Percentiles rank a stretch among this genome's conserved stretches.
Conservation (phyloP, 768 basidiomycete genomes). For the Pleurotus salmoneostramineus region DNA sequence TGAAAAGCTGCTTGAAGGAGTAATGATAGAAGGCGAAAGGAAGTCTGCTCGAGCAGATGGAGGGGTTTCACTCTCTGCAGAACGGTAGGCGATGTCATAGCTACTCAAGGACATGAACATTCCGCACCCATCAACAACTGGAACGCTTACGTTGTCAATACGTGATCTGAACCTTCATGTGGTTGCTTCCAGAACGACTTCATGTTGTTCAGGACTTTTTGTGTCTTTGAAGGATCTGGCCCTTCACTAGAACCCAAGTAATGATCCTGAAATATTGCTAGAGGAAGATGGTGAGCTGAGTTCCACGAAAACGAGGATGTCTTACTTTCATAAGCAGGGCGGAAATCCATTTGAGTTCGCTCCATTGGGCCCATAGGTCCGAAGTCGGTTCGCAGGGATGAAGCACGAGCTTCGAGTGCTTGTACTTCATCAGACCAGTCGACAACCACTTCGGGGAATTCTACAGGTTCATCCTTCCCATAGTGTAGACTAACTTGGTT, state of each 20-base stretch:
- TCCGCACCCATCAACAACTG: not conserved
- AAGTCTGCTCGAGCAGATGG: constrained; percentile 50
- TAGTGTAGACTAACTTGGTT: constrained; percentile 35
- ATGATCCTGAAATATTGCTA: constrained; percentile 32
- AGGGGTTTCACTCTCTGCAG: constrained; percentile 40
- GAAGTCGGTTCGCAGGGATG: constrained; percentile 26
- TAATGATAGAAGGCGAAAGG: constrained; percentile 48
- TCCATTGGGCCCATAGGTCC: constrained; percentile 44
- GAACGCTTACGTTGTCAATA: constrained; percentile 55
- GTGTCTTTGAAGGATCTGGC: constrained; percentile 33
- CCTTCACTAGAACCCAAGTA: constrained; percentile 24
- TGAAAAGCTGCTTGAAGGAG: constrained; percentile 48
- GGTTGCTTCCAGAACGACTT: constrained; percentile 53
- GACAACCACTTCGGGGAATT: constrained; percentile 14
- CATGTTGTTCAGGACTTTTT: constrained; percentile 50
- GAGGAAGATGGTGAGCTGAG: not conserved
- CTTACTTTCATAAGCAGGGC: constrained; percentile 51
- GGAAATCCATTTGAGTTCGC: constrained; percentile 44
- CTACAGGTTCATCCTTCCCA: constrained; percentile 11
- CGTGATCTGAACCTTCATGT: constrained; percentile 43
- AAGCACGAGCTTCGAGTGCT: constrained; percentile 24
- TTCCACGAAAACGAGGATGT: constrained; percentile 9
- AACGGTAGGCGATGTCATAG: constrained; percentile 57
- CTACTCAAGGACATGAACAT: constrained; percentile 27
- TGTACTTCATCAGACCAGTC: constrained; percentile 38